phyloP scores from a whole-genome alignment of 345 rosid genomes.

The Citrus reticulata region DNA sequence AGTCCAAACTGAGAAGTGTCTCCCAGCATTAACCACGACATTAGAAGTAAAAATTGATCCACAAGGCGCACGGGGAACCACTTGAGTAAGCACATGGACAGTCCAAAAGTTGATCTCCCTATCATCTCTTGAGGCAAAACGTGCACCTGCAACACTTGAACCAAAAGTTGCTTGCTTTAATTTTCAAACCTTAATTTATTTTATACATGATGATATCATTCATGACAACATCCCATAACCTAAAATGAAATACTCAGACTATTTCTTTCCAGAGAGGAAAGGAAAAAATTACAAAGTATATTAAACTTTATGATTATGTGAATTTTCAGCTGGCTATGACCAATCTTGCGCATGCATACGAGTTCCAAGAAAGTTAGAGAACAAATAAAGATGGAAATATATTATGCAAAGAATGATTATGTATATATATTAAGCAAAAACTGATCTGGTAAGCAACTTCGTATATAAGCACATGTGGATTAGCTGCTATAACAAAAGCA shows the following conservation, averaged over 20 bases:
- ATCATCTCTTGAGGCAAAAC: slow-evolving; percentile 87
- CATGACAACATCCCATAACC: background rate
- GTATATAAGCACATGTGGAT: too few relatives aligned
- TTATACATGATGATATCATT: background rate
- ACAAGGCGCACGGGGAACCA: slow-evolving; percentile 68
- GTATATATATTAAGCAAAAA: too few relatives aligned
- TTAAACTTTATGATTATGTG: background rate
- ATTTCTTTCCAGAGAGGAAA: background rate
- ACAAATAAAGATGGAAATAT: background rate
- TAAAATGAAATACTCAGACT: background rate
- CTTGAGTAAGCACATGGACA: slow-evolving; percentile 71
- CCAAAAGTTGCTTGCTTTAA: background rate
- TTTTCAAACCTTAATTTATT: background rate
- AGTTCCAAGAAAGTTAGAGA: slow-evolving; percentile 32
- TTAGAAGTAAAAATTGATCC: slow-evolving; percentile 52
- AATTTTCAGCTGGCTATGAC: background rate
- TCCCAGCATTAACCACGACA: slow-evolving; percentile 57
- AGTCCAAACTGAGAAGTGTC: slow-evolving; percentile 59
- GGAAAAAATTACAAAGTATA: background rate
- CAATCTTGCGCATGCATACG: slow-evolving; percentile 43
- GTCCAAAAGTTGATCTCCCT: slow-evolving; percentile 74
- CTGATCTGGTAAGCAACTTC: too few relatives aligned
- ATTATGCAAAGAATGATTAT: too few relatives aligned
- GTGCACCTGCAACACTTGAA: slow-evolving; percentile 57
- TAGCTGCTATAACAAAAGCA: too few relatives aligned